Conservation (phyloP, 2,329 filamentous ascomycete species). For the Sphaceloma murrayae region DNA sequence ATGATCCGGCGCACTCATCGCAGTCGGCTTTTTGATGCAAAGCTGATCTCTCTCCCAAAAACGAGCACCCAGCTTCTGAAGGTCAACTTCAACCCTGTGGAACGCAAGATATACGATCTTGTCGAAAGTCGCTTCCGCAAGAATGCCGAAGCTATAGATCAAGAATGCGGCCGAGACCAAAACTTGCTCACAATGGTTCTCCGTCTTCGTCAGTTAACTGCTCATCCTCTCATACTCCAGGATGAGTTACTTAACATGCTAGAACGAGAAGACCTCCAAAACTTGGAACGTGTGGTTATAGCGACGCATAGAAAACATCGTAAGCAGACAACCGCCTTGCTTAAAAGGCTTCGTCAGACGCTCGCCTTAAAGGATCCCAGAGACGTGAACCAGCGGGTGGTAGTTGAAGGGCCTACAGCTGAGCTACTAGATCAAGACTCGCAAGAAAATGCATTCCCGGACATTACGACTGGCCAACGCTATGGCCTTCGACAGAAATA, state of each 20-base stretch:
- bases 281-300: slow-evolving; percentile 26
- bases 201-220: slow-evolving; percentile 43
- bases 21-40: slow-evolving; percentile 43
- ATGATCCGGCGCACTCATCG: slow-evolving; percentile 49
- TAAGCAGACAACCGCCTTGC: not conserved
- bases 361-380: not conserved
- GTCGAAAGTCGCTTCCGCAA: slow-evolving; percentile 37
- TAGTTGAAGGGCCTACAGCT: not conserved
- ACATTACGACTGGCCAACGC: not conserved
- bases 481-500: not conserved
- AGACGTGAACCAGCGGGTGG: not conserved
- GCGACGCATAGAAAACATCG: slow-evolving; percentile 1
- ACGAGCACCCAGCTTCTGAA: slow-evolving; percentile 36
- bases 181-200: slow-evolving; percentile 41
- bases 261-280: slow-evolving; percentile 37
- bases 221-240: slow-evolving; percentile 41
- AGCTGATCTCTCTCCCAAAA: slow-evolving; percentile 46
- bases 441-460: slow-evolving; percentile 10
- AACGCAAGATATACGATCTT: slow-evolving; percentile 45
- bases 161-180: slow-evolving; percentile 10
- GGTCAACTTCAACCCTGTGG: slow-evolving; percentile 44
- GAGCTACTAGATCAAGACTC: slow-evolving; percentile 19
- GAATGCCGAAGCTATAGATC: slow-evolving; percentile 32
- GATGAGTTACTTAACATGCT: slow-evolving; percentile 37
- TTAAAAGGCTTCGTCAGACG: not conserved